Base-by-base conservation (phyloP, 2,329 filamentous ascomycete genomes). In the Hirsutella rhossiliensis region DNA sequence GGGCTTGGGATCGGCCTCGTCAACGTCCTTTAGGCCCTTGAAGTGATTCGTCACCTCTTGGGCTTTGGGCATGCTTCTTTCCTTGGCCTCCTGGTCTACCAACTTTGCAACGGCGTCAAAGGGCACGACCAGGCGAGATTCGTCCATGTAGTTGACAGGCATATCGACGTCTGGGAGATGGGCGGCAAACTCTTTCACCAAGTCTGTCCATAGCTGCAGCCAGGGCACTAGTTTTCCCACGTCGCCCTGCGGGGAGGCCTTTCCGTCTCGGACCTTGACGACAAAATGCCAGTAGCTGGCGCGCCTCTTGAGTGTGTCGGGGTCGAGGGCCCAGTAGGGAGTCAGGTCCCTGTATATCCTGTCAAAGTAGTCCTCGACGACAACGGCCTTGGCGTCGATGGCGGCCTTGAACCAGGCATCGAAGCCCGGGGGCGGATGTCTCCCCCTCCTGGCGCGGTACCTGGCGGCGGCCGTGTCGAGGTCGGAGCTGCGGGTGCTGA, bases 81-180 rank as follows among this genome's bases (percentile, higher is more conserved):
- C 64, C 28, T 58, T 57, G 44, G 60, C 60, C 53, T 78, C 78
- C 39, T 64, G 61, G 7, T 59, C 60, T 9, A 80, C 64, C 40
- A 75, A 62, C 23, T 62, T 61, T 19, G 72, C 64, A 43, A 82
- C 69, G 11, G 72, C 64, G 43, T 80, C 69, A 62, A 70, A 78
- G 11, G 75, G 69, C 4, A 80, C 75, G 27, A 82, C 60, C n/a
- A 84, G 58, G 18, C 79, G 68, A 20, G 78, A 71, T 54, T 83
- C 76, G 56, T 82, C 78, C 60, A 79, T 68, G 42, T 70, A 67
- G 54, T 83, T 82, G 62, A 82, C 75, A 9, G 77, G 73, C 64
- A 82, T 80, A 55, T 82, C 78, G 56, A 83, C 73, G 48, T 83
- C 78, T 5, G 78, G 79, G 18, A 83, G 56, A 42, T 69, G 62